Conservation (phyloP, 2,329 filamentous ascomycete species). For the Fusarium albidum region DNA sequence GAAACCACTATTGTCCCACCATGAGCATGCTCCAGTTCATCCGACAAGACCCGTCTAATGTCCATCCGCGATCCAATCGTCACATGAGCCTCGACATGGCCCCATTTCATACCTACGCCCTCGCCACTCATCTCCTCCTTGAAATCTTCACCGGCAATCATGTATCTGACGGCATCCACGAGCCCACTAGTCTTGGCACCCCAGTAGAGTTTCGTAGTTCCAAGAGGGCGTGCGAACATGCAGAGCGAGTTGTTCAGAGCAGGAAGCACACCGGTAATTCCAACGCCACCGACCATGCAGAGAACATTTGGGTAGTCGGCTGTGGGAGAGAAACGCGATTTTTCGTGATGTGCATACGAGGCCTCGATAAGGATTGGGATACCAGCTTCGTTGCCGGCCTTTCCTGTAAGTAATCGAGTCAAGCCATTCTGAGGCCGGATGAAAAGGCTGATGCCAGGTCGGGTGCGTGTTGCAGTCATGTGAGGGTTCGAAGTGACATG, state of each 20-base stretch:
- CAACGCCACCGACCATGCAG: slow-evolving; percentile 44
- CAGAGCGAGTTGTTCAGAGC: slow-evolving; percentile 33
- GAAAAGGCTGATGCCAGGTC: slow-evolving; percentile 41
- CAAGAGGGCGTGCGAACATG: slow-evolving; percentile 26
- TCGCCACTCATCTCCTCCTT: neutral
- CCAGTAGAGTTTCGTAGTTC: slow-evolving; percentile 43
- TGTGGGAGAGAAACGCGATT: slow-evolving; percentile 29
- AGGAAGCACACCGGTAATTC: slow-evolving; percentile 42
- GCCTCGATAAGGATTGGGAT: slow-evolving; percentile 42
- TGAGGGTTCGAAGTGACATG: neutral
- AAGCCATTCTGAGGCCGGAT: slow-evolving; percentile 37
- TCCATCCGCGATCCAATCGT: slow-evolving; percentile 42
- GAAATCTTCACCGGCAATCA: slow-evolving; percentile 24
- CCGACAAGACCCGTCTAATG: slow-evolving; percentile 36
- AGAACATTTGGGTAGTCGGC: slow-evolving; percentile 39
- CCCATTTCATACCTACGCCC: slow-evolving; percentile 30
- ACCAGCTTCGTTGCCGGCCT: slow-evolving; percentile 17
- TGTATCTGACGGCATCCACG: slow-evolving; percentile 37
- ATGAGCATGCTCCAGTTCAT: slow-evolving; percentile 31
- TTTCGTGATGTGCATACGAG: slow-evolving; percentile 40
- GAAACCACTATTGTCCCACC: slow-evolving; percentile 41
- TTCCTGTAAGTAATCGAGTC: slow-evolving; percentile 32
- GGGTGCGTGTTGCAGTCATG: neutral
- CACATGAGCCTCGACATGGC: slow-evolving; percentile 40
- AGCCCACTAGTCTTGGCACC: slow-evolving; percentile 37